Base-by-base conservation (phyloP, 139 green algal species). In the Parachlorella kessleri region DNA sequence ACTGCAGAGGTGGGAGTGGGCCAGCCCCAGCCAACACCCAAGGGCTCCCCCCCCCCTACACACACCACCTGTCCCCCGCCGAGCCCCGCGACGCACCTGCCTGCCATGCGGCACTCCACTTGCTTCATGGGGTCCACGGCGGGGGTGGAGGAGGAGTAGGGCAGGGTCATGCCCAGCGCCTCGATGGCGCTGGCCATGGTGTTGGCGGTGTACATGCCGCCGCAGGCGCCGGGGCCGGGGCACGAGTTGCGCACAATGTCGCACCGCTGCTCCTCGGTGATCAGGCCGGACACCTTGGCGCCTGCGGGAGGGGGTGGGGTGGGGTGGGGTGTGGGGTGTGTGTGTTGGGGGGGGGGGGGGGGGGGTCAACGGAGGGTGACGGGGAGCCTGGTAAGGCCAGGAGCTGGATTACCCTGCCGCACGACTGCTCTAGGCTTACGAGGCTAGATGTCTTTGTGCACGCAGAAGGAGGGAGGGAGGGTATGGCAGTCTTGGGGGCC, bases 161-260 rank as follows among this genome's bases (percentile, higher is more conserved):
- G 97, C 85, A 99, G 88, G 1, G 85, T 90, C 94, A 99, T 99
- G 83, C 97, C 97, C 73, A 99, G 76, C 0, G 97, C 93, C 90
- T 99, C 96, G 53, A 98, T 98, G 64, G 91, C 91, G n/a, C 74
- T 92, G 24, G 97, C 92, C 97, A 99, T 99, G 40, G 97, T 99
- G 91, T 99, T 99, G 82, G 97, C 97, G 35, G 97, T 99, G 92
- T 99, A 99, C 96, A 99, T 99, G 80, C 94, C 94, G 26, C 88
- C 90, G 75, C 90, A 94, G 0, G 89, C 90, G 39, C 87, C 95
- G 14, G 94, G 87, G 38, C 96, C 96, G 6, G 96, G 96, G 88
- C 96, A 99, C 1, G 93, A 86, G 84, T 98, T 92, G 67, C 92
- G 89, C 73, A 98, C 93, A 63, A 98, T 95, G 86, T 98, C 94